phyloP scores from a whole-genome alignment of 495 filamentous ascomycete species.

The Halenospora varia region DNA sequence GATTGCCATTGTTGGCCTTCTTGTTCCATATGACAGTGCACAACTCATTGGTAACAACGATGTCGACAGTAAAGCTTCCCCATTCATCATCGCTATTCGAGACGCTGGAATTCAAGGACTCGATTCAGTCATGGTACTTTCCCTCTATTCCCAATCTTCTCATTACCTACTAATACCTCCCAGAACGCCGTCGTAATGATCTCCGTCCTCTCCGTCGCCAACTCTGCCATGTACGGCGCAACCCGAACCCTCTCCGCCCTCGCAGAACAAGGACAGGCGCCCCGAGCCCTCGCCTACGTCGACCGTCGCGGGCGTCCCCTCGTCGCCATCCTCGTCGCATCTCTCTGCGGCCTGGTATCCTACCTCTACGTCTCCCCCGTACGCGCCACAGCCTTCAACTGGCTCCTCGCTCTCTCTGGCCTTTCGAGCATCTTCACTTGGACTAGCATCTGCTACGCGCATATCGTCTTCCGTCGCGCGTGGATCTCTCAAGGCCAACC shows the following conservation, averaged over 20 bases:
- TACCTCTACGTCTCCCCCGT: slow-evolving; percentile 69
- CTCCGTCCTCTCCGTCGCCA: slow-evolving; percentile 84
- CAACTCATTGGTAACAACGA: slow-evolving; percentile 52
- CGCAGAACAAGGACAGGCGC: slow-evolving; percentile 82
- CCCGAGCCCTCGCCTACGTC: slow-evolving; percentile 71
- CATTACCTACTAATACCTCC: no score
- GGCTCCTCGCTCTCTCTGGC: slow-evolving; percentile 88
- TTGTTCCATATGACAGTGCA: slow-evolving; percentile 64
- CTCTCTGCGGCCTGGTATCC: slow-evolving; percentile 65
- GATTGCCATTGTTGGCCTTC: slow-evolving; percentile 66
- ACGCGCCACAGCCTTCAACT: slow-evolving; percentile 66
- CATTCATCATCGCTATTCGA: slow-evolving; percentile 85
- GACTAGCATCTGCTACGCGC: slow-evolving; percentile 80
- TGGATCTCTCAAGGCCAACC: slow-evolving; percentile 70
- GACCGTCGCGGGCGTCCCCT: slow-evolving; percentile 84
- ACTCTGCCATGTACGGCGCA: slow-evolving; percentile 84
- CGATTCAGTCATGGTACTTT: slow-evolving; percentile 80
- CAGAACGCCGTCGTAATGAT: slow-evolving; percentile 89
- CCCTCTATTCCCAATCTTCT: no score
- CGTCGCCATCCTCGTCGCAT: slow-evolving; percentile 65
- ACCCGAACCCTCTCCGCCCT: slow-evolving; percentile 82
- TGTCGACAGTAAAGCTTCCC: slow-evolving; percentile 72
- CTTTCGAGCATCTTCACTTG: slow-evolving; percentile 90
- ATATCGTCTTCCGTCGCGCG: slow-evolving; percentile 87
- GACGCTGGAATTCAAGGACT: slow-evolving; percentile 75